Percentiles rank a stretch among this genome's conserved stretches.
Evolutionary conservation across 164 flowering plant species (phyloP).

Genomic region (Aristolochia californica): DNA sequence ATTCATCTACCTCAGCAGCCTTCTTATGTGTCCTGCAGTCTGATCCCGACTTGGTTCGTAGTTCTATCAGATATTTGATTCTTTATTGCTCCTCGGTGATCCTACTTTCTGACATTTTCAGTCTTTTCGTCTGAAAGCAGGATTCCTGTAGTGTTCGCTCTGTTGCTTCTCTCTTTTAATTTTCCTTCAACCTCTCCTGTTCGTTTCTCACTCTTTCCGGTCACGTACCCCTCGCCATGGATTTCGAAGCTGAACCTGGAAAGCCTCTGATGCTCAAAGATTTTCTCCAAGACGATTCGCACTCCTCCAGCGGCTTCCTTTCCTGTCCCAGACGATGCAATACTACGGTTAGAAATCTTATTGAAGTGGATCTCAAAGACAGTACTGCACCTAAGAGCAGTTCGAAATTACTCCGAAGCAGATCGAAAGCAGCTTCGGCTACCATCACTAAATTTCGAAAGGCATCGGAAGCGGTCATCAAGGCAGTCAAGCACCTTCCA

Average conservation of each 20-base stretch:
- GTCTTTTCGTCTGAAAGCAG: too few relatives aligned
- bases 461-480: slow-evolving; percentile 42
- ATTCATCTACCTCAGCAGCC: not conserved
- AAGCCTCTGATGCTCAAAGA: slow-evolving; percentile 51
- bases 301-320: slow-evolving; percentile 57
- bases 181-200: not conserved
- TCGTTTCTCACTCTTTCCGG: not conserved
- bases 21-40: not conserved
- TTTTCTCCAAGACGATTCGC: slow-evolving; percentile 45
- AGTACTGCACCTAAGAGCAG: slow-evolving; percentile 3
- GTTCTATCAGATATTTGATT: too few relatives aligned
- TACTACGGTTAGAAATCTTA: slow-evolving; percentile 35
- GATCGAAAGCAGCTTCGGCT: slow-evolving; percentile 17
- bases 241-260: not conserved
- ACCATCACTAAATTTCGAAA: slow-evolving; percentile 38
- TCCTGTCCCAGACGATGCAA: slow-evolving; percentile 44
- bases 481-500: slow-evolving; percentile 40
- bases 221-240: slow-evolving; percentile 3
- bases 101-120: too few relatives aligned
- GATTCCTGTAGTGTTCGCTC: not conserved
- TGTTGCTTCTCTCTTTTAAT: not conserved
- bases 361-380: slow-evolving; percentile 35
- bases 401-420: slow-evolving; percentile 9
- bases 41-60: not conserved
- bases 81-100: not conserved